phyloP scores from a whole-genome alignment of 2,329 filamentous ascomycete species.

The Calonectria pseudoreteaudii region DNA sequence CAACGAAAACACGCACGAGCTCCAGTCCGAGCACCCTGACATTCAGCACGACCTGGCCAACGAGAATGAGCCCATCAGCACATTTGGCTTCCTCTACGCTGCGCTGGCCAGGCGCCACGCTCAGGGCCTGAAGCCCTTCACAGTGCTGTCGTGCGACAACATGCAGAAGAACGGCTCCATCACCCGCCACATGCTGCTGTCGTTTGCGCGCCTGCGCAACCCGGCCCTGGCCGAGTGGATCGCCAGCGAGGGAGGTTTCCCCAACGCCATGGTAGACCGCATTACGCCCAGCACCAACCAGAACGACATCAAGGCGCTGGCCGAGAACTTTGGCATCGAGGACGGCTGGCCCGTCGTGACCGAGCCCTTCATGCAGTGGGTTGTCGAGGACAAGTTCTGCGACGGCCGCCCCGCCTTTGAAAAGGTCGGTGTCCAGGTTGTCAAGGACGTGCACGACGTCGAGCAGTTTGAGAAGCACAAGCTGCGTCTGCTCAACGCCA shows the following conservation, averaged over 20 bases:
- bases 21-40: constrained; percentile 60
- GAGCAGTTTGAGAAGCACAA: constrained; percentile 69
- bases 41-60: constrained; percentile 62
- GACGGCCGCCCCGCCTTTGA: constrained; percentile 65
- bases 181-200: constrained; percentile 62
- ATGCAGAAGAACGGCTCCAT: constrained; percentile 69
- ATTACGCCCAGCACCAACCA: constrained; percentile 64
- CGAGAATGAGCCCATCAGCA: constrained; percentile 57
- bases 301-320: constrained; percentile 58
- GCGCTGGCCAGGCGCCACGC: constrained; percentile 59
- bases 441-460: constrained; percentile 62
- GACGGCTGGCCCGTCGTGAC: constrained; percentile 66
- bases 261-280: constrained; percentile 67
- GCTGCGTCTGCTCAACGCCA: constrained; percentile 65
- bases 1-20: constrained; percentile 68
- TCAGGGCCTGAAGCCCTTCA: constrained; percentile 63
- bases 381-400: constrained; percentile 64
- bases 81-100: constrained; percentile 65
- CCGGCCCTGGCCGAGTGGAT: constrained; percentile 63
- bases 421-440: constrained; percentile 64
- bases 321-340: constrained; percentile 58
- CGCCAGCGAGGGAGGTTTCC: constrained; percentile 59
- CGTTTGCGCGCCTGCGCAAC: constrained; percentile 61
- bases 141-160: constrained; percentile 67
- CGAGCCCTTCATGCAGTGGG: constrained; percentile 68